Conservation (phyloP, 2,329 filamentous ascomycete species). For the Aspergillus versicolor region DNA sequence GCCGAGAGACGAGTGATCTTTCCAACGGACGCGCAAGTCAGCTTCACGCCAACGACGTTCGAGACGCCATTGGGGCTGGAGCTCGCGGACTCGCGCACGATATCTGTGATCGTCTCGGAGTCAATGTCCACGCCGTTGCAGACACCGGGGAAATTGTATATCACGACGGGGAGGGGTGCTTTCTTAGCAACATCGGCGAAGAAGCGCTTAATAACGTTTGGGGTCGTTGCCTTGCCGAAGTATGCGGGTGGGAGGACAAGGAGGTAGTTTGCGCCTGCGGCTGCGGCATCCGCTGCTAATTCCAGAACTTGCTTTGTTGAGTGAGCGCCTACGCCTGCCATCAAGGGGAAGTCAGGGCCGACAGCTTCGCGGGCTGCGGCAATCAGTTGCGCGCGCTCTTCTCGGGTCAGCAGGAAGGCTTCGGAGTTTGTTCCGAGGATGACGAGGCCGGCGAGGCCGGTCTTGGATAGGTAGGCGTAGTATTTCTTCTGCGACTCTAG, state of each 20-base stretch:
- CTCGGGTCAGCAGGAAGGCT: slow-evolving; percentile 58
- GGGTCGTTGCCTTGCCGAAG: slow-evolving; percentile 63
- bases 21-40: slow-evolving; percentile 63
- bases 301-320: slow-evolving; percentile 64
- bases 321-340: slow-evolving; percentile 64
- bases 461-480: slow-evolving; percentile 52
- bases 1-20: slow-evolving; percentile 60
- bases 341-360: slow-evolving; percentile 56
- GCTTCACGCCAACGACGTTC: slow-evolving; percentile 64
- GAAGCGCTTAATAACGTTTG: slow-evolving; percentile 59
- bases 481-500: slow-evolving; percentile 51
- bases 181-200: slow-evolving; percentile 57
- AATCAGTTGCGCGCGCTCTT: slow-evolving; percentile 59
- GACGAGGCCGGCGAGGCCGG: slow-evolving; percentile 53
- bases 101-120: slow-evolving; percentile 58
- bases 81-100: slow-evolving; percentile 48
- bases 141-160: slow-evolving; percentile 70
- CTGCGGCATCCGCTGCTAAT: slow-evolving; percentile 57
- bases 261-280: slow-evolving; percentile 61
- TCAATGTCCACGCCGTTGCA: slow-evolving; percentile 69
- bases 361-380: slow-evolving; percentile 55
- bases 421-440: slow-evolving; percentile 58
- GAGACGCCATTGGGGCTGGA: slow-evolving; percentile 35
- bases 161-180: slow-evolving; percentile 57
- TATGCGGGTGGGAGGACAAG: slow-evolving; percentile 64